Conservation (phyloP, 805 yeast species). For the Saccharomyces mikatae region DNA sequence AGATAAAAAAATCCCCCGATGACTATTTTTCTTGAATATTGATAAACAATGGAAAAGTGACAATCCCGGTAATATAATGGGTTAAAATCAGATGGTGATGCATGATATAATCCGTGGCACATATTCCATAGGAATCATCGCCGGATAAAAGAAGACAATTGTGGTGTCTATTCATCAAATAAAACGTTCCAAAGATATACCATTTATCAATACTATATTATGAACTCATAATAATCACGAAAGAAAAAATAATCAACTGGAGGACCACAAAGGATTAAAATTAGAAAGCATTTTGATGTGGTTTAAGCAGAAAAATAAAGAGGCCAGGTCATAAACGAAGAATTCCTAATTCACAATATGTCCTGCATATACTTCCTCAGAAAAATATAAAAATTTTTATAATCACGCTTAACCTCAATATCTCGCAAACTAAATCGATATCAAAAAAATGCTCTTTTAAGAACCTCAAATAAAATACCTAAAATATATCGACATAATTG, state of each 20-base stretch:
- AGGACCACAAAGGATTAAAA: background rate
- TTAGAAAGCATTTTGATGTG: background rate
- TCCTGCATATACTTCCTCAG: slow-evolving; percentile 80
- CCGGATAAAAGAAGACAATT: slow-evolving; percentile 31
- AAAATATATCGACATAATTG: background rate
- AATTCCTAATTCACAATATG: slow-evolving; percentile 56
- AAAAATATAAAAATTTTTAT: slow-evolving; percentile 31
- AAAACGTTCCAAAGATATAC: slow-evolving; percentile 1
- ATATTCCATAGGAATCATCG: slow-evolving; percentile 38
- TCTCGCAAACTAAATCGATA: background rate
- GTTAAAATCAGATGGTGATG: slow-evolving; percentile 86
- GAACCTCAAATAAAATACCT: background rate
- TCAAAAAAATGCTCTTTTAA: background rate
- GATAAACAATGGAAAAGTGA: background rate
- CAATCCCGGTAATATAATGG: background rate
- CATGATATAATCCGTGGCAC: slow-evolving; percentile 84
- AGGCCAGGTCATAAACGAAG: slow-evolving; percentile 60
- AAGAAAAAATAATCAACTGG: background rate
- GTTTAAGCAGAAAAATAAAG: slow-evolving; percentile 4
- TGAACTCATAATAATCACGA: slow-evolving; percentile 21
- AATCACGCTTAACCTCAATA: slow-evolving; percentile 12
- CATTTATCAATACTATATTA: slow-evolving; percentile 19
- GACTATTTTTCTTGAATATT: background rate
- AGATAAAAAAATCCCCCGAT: slow-evolving; percentile 45
- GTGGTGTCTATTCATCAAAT: slow-evolving; percentile 35